Evolutionary conservation across 495 filamentous ascomycete species (phyloP), one percentile per base, ranked within the genome.

Genomic region (Ascobolus immersus): DNA sequence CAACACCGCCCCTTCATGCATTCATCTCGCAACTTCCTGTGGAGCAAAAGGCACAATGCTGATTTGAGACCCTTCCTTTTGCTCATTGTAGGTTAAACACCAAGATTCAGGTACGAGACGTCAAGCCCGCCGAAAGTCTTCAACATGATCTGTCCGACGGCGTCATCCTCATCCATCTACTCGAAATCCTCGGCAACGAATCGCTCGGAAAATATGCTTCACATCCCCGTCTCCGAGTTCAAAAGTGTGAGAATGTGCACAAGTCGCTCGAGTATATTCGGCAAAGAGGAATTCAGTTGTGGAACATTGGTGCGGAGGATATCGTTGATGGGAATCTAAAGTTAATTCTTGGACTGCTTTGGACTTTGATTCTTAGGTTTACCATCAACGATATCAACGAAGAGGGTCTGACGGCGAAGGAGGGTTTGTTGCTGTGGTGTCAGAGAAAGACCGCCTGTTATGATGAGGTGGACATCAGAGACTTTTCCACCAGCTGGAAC

Each of bases 351-450:
- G 86, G 86, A 15, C 58, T 96, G 33, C 90, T 96, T 46, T 96
- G 86, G 86, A 93, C 81, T 13, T 59, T 96, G 20, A 96, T 96
- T 73, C 56, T 92, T 40, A 60, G 89, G 26, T 96, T 96, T 52
- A 96, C 86, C 33, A 94, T 96, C 53, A 92, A 74, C 48, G 82
- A 94, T 55, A 96, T 94, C 60, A 93, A 89, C 44, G 73, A 78
- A 51, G 89, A 92, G 61, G 89, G 89, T 36, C 74, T 93, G 72
- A 92, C 80, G 28, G 89, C 89, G 12, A 92, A 93, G 56, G 86
- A 93, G 52, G 86, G 86, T 32, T 55, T 96, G 43, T 53, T 96
- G 28, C 57, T 96, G 14, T 96, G 86, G 86, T 94, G 89, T 61
- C 84, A 96, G 55, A 64, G 86, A 36, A 96, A 96, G 55, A 96